Percentiles rank a stretch among this genome's conserved stretches.
Conservation (phyloP, 495 filamentous ascomycete species). For the Annulohypoxylon maeteangense region DNA sequence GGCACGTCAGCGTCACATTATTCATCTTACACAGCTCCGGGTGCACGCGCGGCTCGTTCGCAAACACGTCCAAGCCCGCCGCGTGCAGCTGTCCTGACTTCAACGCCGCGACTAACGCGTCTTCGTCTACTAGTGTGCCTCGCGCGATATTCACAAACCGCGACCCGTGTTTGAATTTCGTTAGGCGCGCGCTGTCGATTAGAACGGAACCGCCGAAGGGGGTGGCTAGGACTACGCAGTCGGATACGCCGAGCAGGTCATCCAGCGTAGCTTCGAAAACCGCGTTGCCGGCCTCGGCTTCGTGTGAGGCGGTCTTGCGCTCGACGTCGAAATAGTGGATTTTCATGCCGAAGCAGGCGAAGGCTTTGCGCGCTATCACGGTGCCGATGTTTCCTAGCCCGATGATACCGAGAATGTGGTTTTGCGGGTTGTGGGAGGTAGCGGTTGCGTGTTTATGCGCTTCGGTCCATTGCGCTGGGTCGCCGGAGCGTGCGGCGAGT, state of each 20-base stretch:
- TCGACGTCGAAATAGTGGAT: neutral
- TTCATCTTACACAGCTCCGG: neutral
- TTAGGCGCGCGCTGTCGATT: neutral
- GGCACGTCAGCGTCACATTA: neutral
- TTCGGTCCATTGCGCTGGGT: neutral
- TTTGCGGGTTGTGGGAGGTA: neutral
- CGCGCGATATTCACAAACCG: constrained; percentile 10
- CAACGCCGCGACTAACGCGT: neutral
- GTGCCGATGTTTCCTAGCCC: neutral
- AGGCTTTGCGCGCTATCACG: neutral
- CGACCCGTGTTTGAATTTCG: neutral
- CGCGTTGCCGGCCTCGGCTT: neutral
- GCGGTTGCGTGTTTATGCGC: neutral
- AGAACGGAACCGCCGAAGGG: neutral
- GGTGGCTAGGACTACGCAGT: neutral
- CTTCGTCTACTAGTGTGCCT: neutral
- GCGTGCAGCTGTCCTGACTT: neutral
- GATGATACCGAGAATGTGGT: neutral
- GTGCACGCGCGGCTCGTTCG: neutral
- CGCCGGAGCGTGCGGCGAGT: neutral
- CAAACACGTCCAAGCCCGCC: neutral
- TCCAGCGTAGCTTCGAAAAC: neutral
- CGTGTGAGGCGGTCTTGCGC: neutral
- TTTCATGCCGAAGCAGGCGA: neutral
- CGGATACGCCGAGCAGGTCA: neutral